Evolutionary conservation across 805 yeast species (phyloP).

Genomic region (Tetrapisispora namnaoensis): DNA sequence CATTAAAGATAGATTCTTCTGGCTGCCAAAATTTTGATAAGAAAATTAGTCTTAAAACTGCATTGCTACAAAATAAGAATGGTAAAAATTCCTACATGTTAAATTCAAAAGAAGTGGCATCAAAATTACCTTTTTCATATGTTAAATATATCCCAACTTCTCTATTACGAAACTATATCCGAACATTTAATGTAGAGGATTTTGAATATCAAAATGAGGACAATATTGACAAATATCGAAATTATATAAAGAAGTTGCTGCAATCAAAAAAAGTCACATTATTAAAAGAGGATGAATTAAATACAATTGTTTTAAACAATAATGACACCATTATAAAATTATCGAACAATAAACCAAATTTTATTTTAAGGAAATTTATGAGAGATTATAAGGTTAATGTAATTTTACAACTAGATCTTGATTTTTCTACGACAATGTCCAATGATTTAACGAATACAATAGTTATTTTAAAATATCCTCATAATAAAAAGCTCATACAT

Average conservation of each 20-base stretch:
- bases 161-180: slow-evolving; percentile 4
- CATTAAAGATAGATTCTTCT: not conserved
- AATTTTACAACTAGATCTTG: not conserved
- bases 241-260: not conserved
- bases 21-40: not conserved
- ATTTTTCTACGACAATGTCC: not conserved
- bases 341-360: no score
- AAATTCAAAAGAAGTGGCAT: slow-evolving; percentile 9
- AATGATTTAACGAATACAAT: not conserved
- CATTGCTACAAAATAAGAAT: slow-evolving; percentile 6
- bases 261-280: not conserved
- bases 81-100: slow-evolving; percentile 20
- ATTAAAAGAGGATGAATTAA: not conserved
- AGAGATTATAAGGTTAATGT: not conserved
- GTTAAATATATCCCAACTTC: slow-evolving; percentile 10
- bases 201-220: not conserved
- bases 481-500: not conserved
- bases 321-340: not conserved
- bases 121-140: slow-evolving; percentile 1
- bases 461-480: not conserved
- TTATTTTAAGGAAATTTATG: no score
- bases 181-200: slow-evolving; percentile 5
- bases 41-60: not conserved
- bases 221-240: not conserved
- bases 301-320: no score